Conservation (phyloP, 169 alveolate species). For the Plasmodium billcollinsi region DNA sequence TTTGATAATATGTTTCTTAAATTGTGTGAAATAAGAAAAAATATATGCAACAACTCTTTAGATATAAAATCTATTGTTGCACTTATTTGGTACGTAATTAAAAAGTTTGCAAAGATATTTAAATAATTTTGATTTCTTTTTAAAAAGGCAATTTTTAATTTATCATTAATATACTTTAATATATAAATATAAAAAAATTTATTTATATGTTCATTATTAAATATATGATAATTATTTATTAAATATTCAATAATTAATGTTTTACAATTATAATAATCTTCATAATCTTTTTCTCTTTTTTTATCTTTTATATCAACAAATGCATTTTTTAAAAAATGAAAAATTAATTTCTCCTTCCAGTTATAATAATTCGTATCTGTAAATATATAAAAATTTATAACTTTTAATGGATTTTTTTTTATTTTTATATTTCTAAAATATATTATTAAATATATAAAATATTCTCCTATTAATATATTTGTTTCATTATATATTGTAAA, state of each 20-base stretch:
- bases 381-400: constrained; percentile 53
- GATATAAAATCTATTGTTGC: constrained; percentile 57
- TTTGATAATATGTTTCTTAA: constrained; percentile 67
- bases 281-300: not conserved
- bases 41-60: constrained; percentile 27
- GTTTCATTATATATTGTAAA: constrained; percentile 63
- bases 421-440: constrained; percentile 53
- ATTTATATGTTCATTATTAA: constrained; percentile 7
- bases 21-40: constrained; percentile 61
- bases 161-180: constrained; percentile 53
- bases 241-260: constrained; percentile 71
- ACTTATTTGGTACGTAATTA: constrained; percentile 40
- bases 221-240: constrained; percentile 61
- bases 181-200: constrained; percentile 31
- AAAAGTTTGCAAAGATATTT: constrained; percentile 73
- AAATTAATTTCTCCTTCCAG: constrained; percentile 68
- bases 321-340: constrained; percentile 52
- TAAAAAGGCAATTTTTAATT: constrained; percentile 60
- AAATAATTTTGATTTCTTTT: constrained; percentile 76
- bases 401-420: constrained; percentile 33
- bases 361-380: constrained; percentile 19
- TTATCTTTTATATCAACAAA: constrained; percentile 21
- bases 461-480: constrained; percentile 71
- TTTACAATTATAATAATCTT: constrained; percentile 36
- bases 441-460: constrained; percentile 62